These are phyloP conservation scores for Hippophae rhamnoides DNA, from an alignment of 306 rosid species.

Conservation along the genomic window DNA sequence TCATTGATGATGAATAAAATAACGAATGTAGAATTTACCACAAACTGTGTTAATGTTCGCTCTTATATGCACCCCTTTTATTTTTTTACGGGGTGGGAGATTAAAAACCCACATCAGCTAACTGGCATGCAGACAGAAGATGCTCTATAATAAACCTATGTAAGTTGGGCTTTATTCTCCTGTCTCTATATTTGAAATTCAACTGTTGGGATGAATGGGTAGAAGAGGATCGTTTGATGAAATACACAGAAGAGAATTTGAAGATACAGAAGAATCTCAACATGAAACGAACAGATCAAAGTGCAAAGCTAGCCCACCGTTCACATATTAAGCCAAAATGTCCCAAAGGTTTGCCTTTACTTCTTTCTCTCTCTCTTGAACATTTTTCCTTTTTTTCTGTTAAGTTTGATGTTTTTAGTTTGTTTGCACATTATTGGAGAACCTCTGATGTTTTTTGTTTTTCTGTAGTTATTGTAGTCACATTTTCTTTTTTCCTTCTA, in stretches of 20 bases:
- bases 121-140: too few relatives aligned
- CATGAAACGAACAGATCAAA: constrained; percentile 35
- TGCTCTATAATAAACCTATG: too few relatives aligned
- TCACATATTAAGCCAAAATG: constrained; percentile 33
- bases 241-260: constrained; percentile 49
- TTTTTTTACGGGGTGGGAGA: too few relatives aligned
- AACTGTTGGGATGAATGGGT: constrained; percentile 97
- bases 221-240: constrained; percentile 50
- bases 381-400: constrained; percentile 10
- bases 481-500: too few relatives aligned
- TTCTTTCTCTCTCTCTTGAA: constrained; percentile 7
- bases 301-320: constrained; percentile 19
- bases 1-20: too few relatives aligned
- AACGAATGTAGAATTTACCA: too few relatives aligned
- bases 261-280: constrained; percentile 24
- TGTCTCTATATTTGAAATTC: background rate
- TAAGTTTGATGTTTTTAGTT: background rate
- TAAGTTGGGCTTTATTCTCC: background rate
- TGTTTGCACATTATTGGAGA: background rate
- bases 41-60: too few relatives aligned
- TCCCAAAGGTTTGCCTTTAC: constrained; percentile 23
- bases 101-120: too few relatives aligned
- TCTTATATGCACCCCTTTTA: too few relatives aligned
- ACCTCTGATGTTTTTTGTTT: too few relatives aligned
- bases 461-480: too few relatives aligned